Base-by-base conservation (phyloP, 257 asterid species). In the Rauvolfia tetraphylla region DNA sequence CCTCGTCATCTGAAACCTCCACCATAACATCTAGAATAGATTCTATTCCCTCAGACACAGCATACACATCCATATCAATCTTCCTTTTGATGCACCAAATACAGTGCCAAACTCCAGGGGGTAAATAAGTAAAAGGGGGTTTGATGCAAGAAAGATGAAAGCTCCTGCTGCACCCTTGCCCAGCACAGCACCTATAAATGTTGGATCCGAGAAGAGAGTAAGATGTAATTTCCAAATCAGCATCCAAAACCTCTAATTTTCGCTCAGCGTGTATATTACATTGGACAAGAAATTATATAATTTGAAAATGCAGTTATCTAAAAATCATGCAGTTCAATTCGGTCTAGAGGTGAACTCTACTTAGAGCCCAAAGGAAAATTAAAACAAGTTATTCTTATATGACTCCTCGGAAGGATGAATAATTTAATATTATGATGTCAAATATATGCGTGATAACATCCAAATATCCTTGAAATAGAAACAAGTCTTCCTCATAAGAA, bases 31-130 rank as follows among this genome's bases (percentile, higher is more conserved):
- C 81, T 61, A 84, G 76, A 75, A 84, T 23, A 77, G 75, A 72
- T 62, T 84, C 85, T 72, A 84, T 59, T 72, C 79, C 87, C 72
- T 78, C 77, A 75, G 83, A 84, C 23, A 84, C 83, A 57, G 68
- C 65, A 72, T 75, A 58, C n/a, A 84, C 83, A 59, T 81, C 87
- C 17, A 56, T 25, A 34, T 78, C 78, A 53, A 84, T 75, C 85
- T 84, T 84, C 76, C 51, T 75, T 71, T 67, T 39, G 31, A 75
- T 76, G 59, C 87, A 84, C 75, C 70, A 68, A 73, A 71, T 44
- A 71, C 85, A 84, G 61, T 81, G 71, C 87, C 87, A 84, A 23
- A 61, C 68, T 72, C 84, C 83, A 25, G 71, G 83, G 29, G 81
- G 87, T 41, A 70, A 53, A 69, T 71, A 66, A 48, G 63, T 66